Percentiles rank a stretch among this genome's conserved stretches.
Evolutionary conservation across 179 eudicot genomes (phyloP).

Genomic region (Vitellaria paradoxa): DNA sequence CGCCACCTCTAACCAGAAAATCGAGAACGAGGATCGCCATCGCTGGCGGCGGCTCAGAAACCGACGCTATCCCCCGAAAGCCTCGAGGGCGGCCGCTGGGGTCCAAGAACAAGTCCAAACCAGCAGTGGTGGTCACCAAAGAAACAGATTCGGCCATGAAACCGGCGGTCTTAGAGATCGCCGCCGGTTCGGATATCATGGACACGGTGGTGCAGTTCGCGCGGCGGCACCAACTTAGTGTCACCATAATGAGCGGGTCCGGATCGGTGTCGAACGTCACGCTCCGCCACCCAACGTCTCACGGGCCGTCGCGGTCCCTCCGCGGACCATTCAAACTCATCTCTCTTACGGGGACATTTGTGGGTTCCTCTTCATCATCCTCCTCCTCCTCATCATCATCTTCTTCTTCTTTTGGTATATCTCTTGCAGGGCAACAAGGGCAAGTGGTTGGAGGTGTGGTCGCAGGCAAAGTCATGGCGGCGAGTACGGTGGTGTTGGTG

Average conservation of each 20-base stretch:
- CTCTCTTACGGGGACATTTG: background rate
- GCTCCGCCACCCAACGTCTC: background rate
- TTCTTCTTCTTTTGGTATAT: background rate
- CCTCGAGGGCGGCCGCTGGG: slow-evolving; percentile 46
- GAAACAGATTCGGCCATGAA: slow-evolving; percentile 43
- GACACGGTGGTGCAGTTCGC: slow-evolving; percentile 35
- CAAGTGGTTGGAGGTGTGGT: background rate
- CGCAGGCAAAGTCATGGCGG: background rate
- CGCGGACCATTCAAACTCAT: background rate
- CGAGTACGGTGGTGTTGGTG: background rate
- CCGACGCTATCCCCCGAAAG: background rate
- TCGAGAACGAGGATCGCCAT: too few relatives aligned
- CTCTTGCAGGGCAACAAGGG: slow-evolving; percentile 6
- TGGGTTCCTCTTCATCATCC: background rate
- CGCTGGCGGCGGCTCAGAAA: background rate
- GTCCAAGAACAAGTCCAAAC: slow-evolving; percentile 46
- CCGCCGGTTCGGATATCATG: slow-evolving; percentile 32
- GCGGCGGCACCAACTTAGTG: slow-evolving; percentile 24
- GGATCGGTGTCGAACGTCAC: background rate
- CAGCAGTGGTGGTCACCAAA: slow-evolving; percentile 36
- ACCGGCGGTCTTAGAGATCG: slow-evolving; percentile 39
- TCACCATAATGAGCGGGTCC: background rate
- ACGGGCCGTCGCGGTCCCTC: background rate
- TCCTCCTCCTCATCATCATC: background rate
- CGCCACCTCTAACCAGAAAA: too few relatives aligned